These are phyloP conservation scores for Dispira simplex DNA, from an alignment of 192 early-diverging fungal genomes.

Conservation along the genomic window DNA sequence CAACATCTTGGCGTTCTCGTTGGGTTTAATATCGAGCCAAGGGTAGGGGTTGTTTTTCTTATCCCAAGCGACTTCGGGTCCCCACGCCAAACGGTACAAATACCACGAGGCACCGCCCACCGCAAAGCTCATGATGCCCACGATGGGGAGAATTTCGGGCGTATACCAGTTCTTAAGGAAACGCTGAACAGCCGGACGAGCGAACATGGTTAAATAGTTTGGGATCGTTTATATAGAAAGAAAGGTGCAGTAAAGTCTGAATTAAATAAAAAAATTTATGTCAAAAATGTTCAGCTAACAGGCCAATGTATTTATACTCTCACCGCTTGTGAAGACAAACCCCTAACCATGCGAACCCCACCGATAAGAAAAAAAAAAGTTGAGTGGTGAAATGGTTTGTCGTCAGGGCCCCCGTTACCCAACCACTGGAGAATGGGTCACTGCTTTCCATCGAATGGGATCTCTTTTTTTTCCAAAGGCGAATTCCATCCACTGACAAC, in stretches of 20 bases:
- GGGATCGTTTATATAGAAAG: not conserved
- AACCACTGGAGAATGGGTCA: too few relatives aligned
- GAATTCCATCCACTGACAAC: too few relatives aligned
- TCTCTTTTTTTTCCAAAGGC: too few relatives aligned
- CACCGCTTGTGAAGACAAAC: too few relatives aligned
- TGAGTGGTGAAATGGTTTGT: too few relatives aligned
- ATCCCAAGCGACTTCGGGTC: slow-evolving; percentile 18
- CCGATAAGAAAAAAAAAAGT: too few relatives aligned
- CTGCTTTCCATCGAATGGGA: too few relatives aligned
- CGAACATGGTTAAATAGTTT: not conserved
- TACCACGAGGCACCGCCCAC: slow-evolving; percentile 15
- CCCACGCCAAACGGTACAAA: slow-evolving; percentile 15
- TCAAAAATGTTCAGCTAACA: too few relatives aligned
- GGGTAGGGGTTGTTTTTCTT: slow-evolving; percentile 16
- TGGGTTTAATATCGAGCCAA: slow-evolving; percentile 2
- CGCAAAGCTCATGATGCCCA: slow-evolving; percentile 16
- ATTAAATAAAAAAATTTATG: too few relatives aligned
- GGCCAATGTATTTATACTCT: too few relatives aligned
- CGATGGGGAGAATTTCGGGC: slow-evolving; percentile 14
- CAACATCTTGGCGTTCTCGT: slow-evolving; percentile 6
- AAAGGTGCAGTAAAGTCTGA: not conserved
- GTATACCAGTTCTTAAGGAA: not conserved
- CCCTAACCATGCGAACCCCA: too few relatives aligned
- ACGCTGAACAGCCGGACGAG: not conserved
- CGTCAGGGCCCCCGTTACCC: too few relatives aligned